Evolutionary conservation across 352 stramenopile genomes (phyloP).

Genomic region (Bremia lactucae): DNA sequence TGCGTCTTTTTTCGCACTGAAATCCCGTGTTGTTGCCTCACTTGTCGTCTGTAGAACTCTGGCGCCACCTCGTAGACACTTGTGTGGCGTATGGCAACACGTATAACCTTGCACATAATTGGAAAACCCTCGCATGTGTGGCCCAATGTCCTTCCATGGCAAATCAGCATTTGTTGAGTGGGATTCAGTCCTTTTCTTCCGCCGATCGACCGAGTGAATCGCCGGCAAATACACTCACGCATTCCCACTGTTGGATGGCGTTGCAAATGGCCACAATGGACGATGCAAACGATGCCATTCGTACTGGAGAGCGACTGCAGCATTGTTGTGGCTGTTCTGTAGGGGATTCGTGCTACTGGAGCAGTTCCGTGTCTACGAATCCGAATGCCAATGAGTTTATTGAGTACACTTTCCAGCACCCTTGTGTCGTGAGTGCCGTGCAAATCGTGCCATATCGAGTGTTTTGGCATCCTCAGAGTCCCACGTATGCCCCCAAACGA

Average conservation of each 20-base stretch:
- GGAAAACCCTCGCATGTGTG: constrained; percentile 47
- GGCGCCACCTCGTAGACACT: constrained; percentile 16
- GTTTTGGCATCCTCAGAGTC: constrained; percentile 65
- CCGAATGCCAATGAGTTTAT: constrained; percentile 60
- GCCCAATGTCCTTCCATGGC: constrained; percentile 20
- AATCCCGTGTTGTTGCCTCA: constrained; percentile 5
- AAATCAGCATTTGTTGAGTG: constrained; percentile 30
- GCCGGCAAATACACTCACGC: constrained; percentile 51
- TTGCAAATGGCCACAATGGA: too few species aligned
- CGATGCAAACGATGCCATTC: constrained; percentile 31
- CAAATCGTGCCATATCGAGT: constrained; percentile 72
- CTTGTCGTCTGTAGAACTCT: constrained; percentile 26
- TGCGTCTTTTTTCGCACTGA: constrained; percentile 8
- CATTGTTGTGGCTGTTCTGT: constrained; percentile 59
- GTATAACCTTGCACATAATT: constrained; percentile 11
- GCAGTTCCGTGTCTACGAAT: constrained; percentile 60
- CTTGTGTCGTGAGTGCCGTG: constrained; percentile 47
- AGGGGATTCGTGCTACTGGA: constrained; percentile 77
- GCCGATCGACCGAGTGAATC: constrained; percentile 41
- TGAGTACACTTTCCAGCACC: constrained; percentile 47
- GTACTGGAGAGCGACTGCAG: constrained; percentile 56
- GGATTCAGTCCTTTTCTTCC: constrained; percentile 39
- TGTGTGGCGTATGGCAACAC: constrained; percentile 20
- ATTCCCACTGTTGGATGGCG: constrained; percentile 55
- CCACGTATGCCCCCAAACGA: constrained; percentile 57